Conservation (phyloP, 768 basidiomycete genomes). For the Mycena capillaripes region DNA sequence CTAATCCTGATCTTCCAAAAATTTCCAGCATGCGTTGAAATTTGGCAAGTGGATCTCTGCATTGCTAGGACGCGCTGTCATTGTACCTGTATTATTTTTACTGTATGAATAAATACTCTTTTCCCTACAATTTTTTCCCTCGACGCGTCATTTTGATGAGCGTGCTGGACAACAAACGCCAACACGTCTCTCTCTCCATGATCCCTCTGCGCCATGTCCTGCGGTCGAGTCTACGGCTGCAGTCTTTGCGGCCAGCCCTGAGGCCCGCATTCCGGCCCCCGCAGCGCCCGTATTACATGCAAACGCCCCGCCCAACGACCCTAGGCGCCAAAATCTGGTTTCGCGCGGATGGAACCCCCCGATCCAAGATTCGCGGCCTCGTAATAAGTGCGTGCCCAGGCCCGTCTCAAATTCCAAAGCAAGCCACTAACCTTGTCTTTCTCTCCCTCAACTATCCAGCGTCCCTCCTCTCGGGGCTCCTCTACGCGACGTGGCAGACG, state of each 20-base stretch:
- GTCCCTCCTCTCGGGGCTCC: constrained; percentile 1
- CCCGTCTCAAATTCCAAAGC: too few species aligned
- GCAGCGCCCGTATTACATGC: constrained; percentile 13
- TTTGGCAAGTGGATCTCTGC: too few species aligned
- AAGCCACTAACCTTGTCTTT: too few species aligned
- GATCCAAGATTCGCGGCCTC: constrained; percentile 35
- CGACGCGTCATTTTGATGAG: too few species aligned
- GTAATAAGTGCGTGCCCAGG: constrained; percentile 23
- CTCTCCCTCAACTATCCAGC: too few species aligned
- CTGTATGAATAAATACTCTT: too few species aligned
- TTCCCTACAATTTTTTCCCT: too few species aligned
- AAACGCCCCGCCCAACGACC: constrained; percentile 16
- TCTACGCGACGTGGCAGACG: too few species aligned
- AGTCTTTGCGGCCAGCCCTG: not conserved
- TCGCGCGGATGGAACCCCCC: constrained; percentile 21
- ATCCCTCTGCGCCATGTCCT: constrained; percentile 9
- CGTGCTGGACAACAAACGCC: not conserved
- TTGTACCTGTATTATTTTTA: too few species aligned
- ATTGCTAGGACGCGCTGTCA: too few species aligned
- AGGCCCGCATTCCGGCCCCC: not conserved
- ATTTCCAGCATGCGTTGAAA: too few species aligned
- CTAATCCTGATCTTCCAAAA: too few species aligned
- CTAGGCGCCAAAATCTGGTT: constrained; percentile 32
- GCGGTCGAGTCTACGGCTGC: not conserved
- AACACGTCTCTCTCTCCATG: not conserved